Evolutionary conservation across 2,329 filamentous ascomycete genomes (phyloP), one percentile per base, ranked within the genome.

Genomic region (Fusarium virguliforme): DNA sequence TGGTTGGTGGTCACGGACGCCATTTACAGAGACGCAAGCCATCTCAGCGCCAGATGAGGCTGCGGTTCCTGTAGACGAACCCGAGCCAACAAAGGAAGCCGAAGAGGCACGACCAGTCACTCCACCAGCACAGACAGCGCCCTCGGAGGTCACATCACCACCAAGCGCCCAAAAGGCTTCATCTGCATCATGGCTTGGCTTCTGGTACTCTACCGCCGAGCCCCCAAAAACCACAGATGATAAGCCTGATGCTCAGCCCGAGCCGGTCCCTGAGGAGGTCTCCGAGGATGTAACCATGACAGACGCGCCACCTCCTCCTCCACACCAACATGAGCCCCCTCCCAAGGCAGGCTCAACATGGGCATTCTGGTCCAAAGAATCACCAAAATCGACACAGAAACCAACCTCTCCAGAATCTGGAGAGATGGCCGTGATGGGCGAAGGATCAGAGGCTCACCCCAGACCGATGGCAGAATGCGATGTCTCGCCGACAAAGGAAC

Each of bases 351-450:
- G 88, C 12, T 92, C 92, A 1, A 92, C 91, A 0, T 95, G 93
- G 93, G 92, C 91, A 0, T 95, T 95, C 72, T 95, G 92, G 92
- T 94, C 91, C 13, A 88, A 86, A 50, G 89, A 91, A 71, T 80
- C 84, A 2, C 78, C 82, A 8, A 83, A 80, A 41, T 72, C 79
- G 9, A 74, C 74, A 4, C 77, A 74, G 1, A 82, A 81, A 54
- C 60, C 76, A 10, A 35, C 76, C 3, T 62, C 67, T 3, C 82
- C 76, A 37, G 87, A 85, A 74, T 76, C 79, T 71, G 89, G 84
- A 26, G 83, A 86, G 74, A 81, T 91, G 50, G 89, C 89, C 4
- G 84, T 91, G 56, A 84, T 88, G 68, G 83, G 88, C 35, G 83
- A 90, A 78, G 79, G 86, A 53, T 87, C 89, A 46, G 83, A 91